Evolutionary conservation across 371 early-diverging fungal species (phyloP).

Genomic region (Mortierella sp.): DNA sequence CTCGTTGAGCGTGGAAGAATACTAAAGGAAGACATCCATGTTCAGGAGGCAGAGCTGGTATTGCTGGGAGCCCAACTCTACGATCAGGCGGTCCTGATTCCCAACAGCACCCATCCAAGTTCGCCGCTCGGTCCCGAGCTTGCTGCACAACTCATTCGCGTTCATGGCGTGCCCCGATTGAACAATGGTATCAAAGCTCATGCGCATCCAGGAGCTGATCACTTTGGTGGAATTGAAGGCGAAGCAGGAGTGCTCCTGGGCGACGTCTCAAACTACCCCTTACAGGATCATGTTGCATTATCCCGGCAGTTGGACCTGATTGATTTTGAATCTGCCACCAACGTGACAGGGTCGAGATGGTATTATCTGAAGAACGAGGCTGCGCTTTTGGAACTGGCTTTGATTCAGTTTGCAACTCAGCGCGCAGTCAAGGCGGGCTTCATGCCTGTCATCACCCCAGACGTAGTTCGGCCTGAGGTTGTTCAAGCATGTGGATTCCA

Average conservation of each 20-base stretch:
- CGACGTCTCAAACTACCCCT: constrained; percentile 30
- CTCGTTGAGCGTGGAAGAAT: constrained; percentile 62
- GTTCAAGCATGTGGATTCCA: constrained; percentile 94
- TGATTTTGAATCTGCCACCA: constrained; percentile 89
- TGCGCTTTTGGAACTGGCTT: constrained; percentile 87
- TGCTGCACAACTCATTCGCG: constrained; percentile 66
- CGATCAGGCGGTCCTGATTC: constrained; percentile 72
- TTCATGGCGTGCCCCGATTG: constrained; percentile 59
- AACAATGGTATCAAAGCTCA: constrained; percentile 23
- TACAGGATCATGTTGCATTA: constrained; percentile 80
- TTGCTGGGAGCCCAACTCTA: constrained; percentile 62
- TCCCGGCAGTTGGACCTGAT: constrained; percentile 73
- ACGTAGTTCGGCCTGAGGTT: constrained; percentile 84
- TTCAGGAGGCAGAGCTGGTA: constrained; percentile 58
- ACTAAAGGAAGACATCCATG: constrained; percentile 61
- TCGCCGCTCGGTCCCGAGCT: constrained; percentile 78
- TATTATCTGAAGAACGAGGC: constrained; percentile 89
- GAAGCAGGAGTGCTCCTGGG: constrained; percentile 32
- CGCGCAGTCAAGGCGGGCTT: constrained; percentile 82
- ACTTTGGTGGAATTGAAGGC: not conserved
- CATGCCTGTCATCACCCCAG: constrained; percentile 84
- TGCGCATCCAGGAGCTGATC: constrained; percentile 23
- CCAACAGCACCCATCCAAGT: constrained; percentile 78
- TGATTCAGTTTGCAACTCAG: constrained; percentile 89
- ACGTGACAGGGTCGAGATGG: constrained; percentile 88